phyloP scores from a whole-genome alignment of 2,329 filamentous ascomycete species.

The Colletotrichum chlorophyti region DNA sequence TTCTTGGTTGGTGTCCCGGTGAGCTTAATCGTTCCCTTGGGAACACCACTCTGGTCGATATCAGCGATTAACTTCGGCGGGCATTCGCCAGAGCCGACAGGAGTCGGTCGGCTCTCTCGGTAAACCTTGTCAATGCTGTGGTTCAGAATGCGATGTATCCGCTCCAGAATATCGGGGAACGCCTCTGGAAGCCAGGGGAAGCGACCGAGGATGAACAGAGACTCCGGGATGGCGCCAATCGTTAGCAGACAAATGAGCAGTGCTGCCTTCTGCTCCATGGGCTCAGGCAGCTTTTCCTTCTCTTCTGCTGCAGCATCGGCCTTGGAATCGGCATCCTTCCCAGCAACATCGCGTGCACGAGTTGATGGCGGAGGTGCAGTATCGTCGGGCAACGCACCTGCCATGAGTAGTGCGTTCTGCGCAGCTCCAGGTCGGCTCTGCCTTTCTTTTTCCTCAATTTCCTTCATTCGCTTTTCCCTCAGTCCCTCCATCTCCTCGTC shows the following conservation, averaged over 20 bases:
- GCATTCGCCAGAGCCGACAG: conserved; percentile 39
- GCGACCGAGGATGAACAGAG: conserved; percentile 87
- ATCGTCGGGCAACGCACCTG: conserved; percentile 87
- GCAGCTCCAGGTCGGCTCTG: conserved; percentile 73
- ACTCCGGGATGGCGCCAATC: conserved; percentile 91
- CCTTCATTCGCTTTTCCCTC: conserved; percentile 72
- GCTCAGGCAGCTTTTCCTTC: conserved; percentile 68
- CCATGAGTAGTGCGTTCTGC: conserved; percentile 85
- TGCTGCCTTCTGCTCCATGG: conserved; percentile 85
- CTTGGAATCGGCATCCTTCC: conserved; percentile 63
- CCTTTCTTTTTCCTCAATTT: conserved; percentile 80
- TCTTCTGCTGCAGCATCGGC: conserved; percentile 52
- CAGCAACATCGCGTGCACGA: conserved; percentile 56
- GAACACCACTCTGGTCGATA: conserved; percentile 69
- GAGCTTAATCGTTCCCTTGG: conserved; percentile 73
- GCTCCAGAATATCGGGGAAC: conserved; percentile 80
- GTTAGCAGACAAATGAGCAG: conserved; percentile 85
- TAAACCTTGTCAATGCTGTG: conserved; percentile 81
- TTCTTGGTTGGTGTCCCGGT: conserved; percentile 67
- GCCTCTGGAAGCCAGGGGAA: conserved; percentile 92
- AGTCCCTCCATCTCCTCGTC: conserved; percentile 84
- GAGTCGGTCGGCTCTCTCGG: conserved; percentile 49
- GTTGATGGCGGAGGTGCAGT: conserved; percentile 56
- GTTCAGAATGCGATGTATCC: conserved; percentile 83
- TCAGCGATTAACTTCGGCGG: conserved; percentile 54